A percentile compares a stretch with the other conserved stretches of the same genome.
Evolutionary conservation across 345 rosid species (phyloP).

Genomic region (Leavenworthia alabamica): DNA sequence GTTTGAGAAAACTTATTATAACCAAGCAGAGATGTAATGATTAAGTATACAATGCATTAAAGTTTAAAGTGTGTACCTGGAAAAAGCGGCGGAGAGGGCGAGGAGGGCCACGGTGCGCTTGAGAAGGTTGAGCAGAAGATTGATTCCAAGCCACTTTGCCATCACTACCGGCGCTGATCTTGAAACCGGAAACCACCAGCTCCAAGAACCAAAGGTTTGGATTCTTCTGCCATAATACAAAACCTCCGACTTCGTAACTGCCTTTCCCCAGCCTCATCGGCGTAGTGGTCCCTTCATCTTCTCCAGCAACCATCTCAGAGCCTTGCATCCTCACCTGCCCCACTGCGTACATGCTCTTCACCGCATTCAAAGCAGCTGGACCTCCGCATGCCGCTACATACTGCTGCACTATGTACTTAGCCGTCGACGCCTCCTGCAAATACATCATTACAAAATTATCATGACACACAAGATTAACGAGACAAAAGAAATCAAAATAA

Average conservation of each 20-base stretch:
- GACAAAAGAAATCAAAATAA: not conserved
- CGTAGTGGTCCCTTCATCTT: slow-evolving; percentile 40
- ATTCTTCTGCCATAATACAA: slow-evolving; percentile 87
- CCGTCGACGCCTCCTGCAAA: slow-evolving; percentile 70
- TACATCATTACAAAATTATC: not conserved
- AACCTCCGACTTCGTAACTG: slow-evolving; percentile 68
- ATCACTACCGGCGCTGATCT: slow-evolving; percentile 83
- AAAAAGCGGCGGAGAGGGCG: slow-evolving; percentile 87
- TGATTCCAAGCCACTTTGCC: slow-evolving; percentile 94
- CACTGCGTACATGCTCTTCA: slow-evolving; percentile 75
- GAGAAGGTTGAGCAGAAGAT: slow-evolving; percentile 70
- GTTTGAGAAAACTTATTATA: too few species aligned
- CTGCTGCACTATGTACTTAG: slow-evolving; percentile 80
- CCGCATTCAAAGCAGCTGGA: slow-evolving; percentile 43
- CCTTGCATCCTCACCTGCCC: slow-evolving; percentile 86
- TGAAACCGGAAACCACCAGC: slow-evolving; percentile 75
- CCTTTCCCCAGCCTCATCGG: slow-evolving; percentile 33
- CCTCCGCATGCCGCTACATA: slow-evolving; percentile 86
- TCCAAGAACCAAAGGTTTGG: slow-evolving; percentile 87
- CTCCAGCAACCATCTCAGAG: slow-evolving; percentile 62
- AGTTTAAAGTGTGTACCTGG: slow-evolving; percentile 43
- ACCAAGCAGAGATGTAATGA: not conserved
- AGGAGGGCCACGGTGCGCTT: slow-evolving; percentile 76
- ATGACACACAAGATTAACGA: not conserved
- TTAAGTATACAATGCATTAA: not conserved